Evolutionary conservation across 2,329 filamentous ascomycete genomes (phyloP).

Genomic region (Decorospora gaudefroyi): DNA sequence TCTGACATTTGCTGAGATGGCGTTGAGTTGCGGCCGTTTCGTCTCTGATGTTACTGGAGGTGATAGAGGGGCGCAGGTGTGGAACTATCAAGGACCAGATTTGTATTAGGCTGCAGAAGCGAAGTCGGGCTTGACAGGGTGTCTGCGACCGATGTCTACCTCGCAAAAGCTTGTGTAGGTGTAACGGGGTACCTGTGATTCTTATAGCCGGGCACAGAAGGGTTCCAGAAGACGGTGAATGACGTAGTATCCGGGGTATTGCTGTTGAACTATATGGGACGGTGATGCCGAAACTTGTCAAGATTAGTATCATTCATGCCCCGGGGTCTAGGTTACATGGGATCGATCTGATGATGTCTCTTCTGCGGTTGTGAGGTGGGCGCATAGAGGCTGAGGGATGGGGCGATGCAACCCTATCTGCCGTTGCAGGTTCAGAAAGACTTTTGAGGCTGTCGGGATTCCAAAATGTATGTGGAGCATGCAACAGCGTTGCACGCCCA

Average conservation of each 20-base stretch:
- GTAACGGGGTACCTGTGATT: conserved; percentile 5
- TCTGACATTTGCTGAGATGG: conserved; percentile 23
- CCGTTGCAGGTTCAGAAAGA: no score
- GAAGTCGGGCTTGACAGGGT: conserved; percentile 26
- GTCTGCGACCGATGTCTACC: conserved; percentile 27
- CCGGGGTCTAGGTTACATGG: conserved; percentile 14
- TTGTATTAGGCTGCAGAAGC: conserved; percentile 38
- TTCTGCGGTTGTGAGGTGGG: conserved; percentile 5
- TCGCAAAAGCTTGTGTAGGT: conserved; percentile 11
- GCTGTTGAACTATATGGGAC: conserved; percentile 35
- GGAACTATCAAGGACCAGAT: conserved; percentile 45
- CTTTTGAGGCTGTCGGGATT: no score
- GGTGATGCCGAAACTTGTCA: conserved; percentile 16
- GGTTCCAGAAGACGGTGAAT: conserved; percentile 19
- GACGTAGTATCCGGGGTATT: conserved; percentile 12
- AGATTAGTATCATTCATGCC: conserved; percentile 36
- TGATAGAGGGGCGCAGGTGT: conserved; percentile 36
- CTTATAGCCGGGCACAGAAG: conserved; percentile 19
- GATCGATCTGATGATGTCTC: conserved; percentile 12
- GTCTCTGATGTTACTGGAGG: conserved; percentile 28
- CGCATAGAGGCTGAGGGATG: conserved; percentile 25
- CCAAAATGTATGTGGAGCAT: no score
- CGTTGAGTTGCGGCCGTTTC: conserved; percentile 32
- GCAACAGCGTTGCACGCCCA: no score
- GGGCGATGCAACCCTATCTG: conserved; percentile 6